Base-by-base conservation (phyloP, 2,329 filamentous ascomycete genomes). In the Fusarium musae region DNA sequence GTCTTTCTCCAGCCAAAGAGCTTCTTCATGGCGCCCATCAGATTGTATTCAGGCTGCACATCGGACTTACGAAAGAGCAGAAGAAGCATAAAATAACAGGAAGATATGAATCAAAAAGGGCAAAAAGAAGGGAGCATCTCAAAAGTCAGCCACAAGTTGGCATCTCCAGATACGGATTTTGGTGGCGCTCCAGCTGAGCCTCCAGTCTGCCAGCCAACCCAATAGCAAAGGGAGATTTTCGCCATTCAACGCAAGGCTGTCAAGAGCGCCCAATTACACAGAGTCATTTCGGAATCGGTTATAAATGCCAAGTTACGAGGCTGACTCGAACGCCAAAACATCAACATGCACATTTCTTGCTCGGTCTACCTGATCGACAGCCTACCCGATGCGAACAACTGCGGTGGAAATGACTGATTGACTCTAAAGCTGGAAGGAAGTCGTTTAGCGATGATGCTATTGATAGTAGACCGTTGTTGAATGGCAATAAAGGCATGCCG, bases 371-470 rank as follows among this genome's bases (percentile, higher is more conserved):
- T 0, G 19, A 9, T n/a, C 11, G 19, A 47, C 13, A 12, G 0
- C 6, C 0, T 4, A 4, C 3, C 0, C 28, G 0, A 0, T n/a
- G 21, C 28, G 9, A 49, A 9, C 46, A 11, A 2, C 3, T 15
- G 19, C 1, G n/a, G 6, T 12, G 7, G 21, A n/a, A 4, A n/a
- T 49, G 21, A 6, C 2, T 30, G 9, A 12, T n/a, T 6, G 9
- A 16, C 2, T 3, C 0, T 4, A 2, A 49, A 16, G 9, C 13
- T 30, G 9, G 9, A 5, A 21, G 9, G 0, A 5, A 28, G 9
- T 3, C 3, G 8, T 28, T 15, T 2, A 46, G 23, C 28, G 5
- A 6, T 28, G 12, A 7, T 13, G 26, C 1, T 9, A 11, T 11
- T 34, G 11, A 34, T 34, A 13, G 13, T 15, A 13, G 6, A 46